These are phyloP conservation scores for Colletotrichum tanaceti DNA, from an alignment of 2,329 filamentous ascomycete genomes.

Conservation along the genomic window DNA sequence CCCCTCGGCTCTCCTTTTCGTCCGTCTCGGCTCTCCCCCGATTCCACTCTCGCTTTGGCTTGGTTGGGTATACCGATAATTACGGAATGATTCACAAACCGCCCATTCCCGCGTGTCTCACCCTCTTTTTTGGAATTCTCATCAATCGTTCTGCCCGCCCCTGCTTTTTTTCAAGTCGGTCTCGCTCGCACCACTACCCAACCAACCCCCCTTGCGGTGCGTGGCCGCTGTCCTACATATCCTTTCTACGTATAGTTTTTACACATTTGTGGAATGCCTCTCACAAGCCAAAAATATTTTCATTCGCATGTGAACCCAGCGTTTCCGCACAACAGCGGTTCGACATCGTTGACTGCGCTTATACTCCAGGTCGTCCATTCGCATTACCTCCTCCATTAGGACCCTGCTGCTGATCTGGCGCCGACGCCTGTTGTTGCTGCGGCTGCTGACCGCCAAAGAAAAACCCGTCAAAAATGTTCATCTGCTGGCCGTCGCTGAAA, in stretches of 20 bases:
- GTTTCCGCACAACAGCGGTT: neutral
- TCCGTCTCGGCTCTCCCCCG: neutral
- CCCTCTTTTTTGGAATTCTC: neutral
- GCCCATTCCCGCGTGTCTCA: neutral
- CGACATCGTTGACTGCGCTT: neutral
- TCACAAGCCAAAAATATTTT: neutral
- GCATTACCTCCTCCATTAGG: conserved; percentile 13
- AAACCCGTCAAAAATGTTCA: conserved; percentile 79
- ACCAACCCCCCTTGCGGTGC: neutral
- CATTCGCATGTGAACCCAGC: neutral
- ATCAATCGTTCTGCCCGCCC: neutral
- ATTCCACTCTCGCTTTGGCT: neutral
- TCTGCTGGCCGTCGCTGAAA: conserved; percentile 68
- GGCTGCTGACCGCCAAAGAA: conserved; percentile 71
- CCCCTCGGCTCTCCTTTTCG: neutral
- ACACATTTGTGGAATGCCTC: neutral
- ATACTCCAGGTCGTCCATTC: neutral
- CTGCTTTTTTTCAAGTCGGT: neutral
- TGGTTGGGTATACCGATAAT: conserved; percentile 22
- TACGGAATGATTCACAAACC: conserved; percentile 2
- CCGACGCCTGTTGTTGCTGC: conserved; percentile 11
- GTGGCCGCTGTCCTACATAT: neutral
- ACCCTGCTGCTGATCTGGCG: conserved; percentile 38
- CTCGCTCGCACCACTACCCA: neutral
- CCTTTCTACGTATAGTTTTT: neutral